phyloP scores from a whole-genome alignment of 257 asterid genomes.

The Salvia rosmarinus region DNA sequence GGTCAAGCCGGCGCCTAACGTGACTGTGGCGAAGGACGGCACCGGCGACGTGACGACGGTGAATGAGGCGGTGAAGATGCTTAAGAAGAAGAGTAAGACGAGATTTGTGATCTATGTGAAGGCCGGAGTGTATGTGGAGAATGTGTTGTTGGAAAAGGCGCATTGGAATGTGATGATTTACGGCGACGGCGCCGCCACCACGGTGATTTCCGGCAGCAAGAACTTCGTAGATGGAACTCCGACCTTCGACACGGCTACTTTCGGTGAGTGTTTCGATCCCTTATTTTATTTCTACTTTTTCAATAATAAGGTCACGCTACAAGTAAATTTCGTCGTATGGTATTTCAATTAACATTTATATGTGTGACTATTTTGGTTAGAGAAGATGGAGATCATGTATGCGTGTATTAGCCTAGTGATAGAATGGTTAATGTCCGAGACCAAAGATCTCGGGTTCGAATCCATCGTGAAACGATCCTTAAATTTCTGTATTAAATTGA shows the following conservation, averaged over 20 bases:
- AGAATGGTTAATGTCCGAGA: too few relatives aligned
- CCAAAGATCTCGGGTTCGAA: too few relatives aligned
- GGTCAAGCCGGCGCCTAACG: slow-evolving; percentile 47
- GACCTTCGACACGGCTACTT: slow-evolving; percentile 71
- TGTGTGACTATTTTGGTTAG: background rate
- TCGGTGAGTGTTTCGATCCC: slow-evolving; percentile 49
- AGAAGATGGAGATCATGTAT: too few relatives aligned
- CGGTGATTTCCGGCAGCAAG: slow-evolving; percentile 56
- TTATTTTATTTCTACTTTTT: background rate
- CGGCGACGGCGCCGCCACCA: slow-evolving; percentile 64
- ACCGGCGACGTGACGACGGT: slow-evolving; percentile 53
- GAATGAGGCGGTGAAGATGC: slow-evolving; percentile 55
- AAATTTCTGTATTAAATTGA: too few relatives aligned
- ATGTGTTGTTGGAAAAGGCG: slow-evolving; percentile 61
- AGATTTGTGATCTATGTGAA: slow-evolving; percentile 62
- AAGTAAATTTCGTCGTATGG: too few relatives aligned
- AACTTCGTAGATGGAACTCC: slow-evolving; percentile 58
- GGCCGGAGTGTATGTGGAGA: slow-evolving; percentile 61
- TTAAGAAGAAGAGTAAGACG: slow-evolving; percentile 54
- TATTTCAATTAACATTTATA: background rate
- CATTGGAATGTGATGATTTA: slow-evolving; percentile 74
- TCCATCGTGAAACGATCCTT: too few relatives aligned
- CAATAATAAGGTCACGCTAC: too few relatives aligned
- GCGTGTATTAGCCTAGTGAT: too few relatives aligned
- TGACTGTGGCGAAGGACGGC: slow-evolving; percentile 68